A percentile compares a stretch with the other conserved stretches of the same genome.
These are phyloP conservation scores for Linum tenue DNA, from an alignment of 345 rosid species.

Conservation along the genomic window DNA sequence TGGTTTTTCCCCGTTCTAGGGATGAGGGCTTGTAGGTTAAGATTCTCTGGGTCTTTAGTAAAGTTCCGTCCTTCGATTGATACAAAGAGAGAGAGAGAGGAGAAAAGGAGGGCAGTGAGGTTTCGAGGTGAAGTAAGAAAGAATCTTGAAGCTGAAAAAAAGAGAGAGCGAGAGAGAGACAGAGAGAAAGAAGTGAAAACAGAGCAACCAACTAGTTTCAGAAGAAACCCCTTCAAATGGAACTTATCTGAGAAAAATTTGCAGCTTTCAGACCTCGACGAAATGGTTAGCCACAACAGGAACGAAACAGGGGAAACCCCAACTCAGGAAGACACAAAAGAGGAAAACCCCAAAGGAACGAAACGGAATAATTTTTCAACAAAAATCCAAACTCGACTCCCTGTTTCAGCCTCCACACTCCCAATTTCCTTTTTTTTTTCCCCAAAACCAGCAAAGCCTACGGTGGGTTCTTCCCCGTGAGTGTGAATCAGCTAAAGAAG, in stretches of 20 bases:
- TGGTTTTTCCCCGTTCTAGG: neutral
- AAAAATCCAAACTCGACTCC: too few species aligned
- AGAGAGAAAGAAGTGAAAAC: constrained; percentile 12
- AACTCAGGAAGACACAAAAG: constrained; percentile 1
- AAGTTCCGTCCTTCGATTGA: constrained; percentile 31
- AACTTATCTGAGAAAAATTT: too few species aligned
- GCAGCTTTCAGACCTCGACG: too few species aligned
- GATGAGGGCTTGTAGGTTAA: constrained; percentile 15
- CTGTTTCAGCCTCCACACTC: too few species aligned
- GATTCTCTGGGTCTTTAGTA: constrained; percentile 23
- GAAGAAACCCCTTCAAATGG: neutral
- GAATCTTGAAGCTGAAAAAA: neutral
- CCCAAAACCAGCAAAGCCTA: neutral
- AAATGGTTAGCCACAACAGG: neutral
- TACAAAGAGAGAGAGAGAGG: too few species aligned
- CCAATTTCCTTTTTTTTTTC: neutral
- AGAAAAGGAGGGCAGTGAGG: too few species aligned
- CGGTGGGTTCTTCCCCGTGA: neutral
- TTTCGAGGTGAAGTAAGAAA: neutral
- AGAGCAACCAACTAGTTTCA: neutral
- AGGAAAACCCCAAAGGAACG: constrained; percentile 6
- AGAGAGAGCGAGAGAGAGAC: constrained; percentile 5
- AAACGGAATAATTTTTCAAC: neutral
- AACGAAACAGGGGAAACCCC: neutral
- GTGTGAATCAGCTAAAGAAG: too few species aligned